Conservation (phyloP, 192 early-diverging fungal genomes). For the Gigaspora rosea region DNA sequence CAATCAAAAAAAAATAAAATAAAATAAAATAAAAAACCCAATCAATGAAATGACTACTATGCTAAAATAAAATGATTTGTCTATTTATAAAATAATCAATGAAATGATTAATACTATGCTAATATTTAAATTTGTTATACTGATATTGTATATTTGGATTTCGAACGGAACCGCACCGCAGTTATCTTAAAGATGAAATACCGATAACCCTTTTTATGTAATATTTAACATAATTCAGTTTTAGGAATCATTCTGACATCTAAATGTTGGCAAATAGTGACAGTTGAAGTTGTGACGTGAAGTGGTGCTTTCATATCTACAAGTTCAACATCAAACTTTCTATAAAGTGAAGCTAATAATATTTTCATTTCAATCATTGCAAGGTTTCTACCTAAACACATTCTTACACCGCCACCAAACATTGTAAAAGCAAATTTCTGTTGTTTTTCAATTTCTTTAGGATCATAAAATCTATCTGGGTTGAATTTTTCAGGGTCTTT, state of each 20-base stretch:
- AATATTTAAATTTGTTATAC: too few relatives aligned
- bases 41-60: too few relatives aligned
- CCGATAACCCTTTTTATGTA: too few relatives aligned
- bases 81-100: too few relatives aligned
- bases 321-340: constrained; percentile 13
- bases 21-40: too few relatives aligned
- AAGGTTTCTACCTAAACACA: constrained; percentile 15
- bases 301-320: background rate
- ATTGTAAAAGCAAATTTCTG: background rate
- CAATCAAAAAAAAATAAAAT: too few relatives aligned
- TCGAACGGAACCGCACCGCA: too few relatives aligned
- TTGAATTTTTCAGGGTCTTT: background rate
- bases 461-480: background rate
- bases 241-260: too few relatives aligned
- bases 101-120: too few relatives aligned
- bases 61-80: too few relatives aligned
- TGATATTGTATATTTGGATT: too few relatives aligned
- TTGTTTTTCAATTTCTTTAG: background rate
- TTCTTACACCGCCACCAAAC: background rate
- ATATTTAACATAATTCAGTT: background rate
- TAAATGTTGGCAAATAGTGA: background rate
- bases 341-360: background rate
- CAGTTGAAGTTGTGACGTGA: background rate
- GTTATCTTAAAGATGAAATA: too few relatives aligned
- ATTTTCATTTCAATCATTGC: constrained; percentile 10